Percentiles rank a stretch among this genome's conserved stretches.
phyloP scores from a whole-genome alignment of 2,329 filamentous ascomycete species.

The Diaporthe sp. region DNA sequence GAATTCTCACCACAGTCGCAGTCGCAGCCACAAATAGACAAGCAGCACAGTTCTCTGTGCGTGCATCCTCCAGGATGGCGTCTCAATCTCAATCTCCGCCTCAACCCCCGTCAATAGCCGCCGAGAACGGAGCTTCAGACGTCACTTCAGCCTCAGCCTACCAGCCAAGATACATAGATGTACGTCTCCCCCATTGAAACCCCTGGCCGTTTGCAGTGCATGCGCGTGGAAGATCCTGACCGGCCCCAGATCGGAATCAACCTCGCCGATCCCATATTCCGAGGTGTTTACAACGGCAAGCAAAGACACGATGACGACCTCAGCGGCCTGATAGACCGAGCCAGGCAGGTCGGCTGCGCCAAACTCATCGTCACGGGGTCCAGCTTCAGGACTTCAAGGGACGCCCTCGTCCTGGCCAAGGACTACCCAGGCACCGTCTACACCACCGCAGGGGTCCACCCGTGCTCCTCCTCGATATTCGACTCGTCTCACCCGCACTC shows the following conservation, averaged over 20 bases:
- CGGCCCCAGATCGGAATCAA: constrained; percentile 86
- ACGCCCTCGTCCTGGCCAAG: constrained; percentile 80
- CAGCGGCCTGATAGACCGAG: constrained; percentile 81
- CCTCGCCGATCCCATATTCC: constrained; percentile 91
- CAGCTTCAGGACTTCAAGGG: constrained; percentile 81
- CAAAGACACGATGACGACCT: constrained; percentile 81
- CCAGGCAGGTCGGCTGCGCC: constrained; percentile 80
- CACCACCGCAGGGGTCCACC: constrained; percentile 93
- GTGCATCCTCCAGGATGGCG: constrained; percentile 38
- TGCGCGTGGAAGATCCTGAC: constrained; percentile 34
- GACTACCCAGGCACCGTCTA: constrained; percentile 85
- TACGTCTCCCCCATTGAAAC: constrained; percentile 51
- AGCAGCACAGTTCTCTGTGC: constrained; percentile 2
- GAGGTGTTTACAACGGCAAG: constrained; percentile 85
- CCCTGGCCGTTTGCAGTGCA: neutral
- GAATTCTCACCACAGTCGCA: neutral
- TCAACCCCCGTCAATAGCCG: constrained; percentile 20
- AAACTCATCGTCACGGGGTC: constrained; percentile 97
- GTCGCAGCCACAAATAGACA: neutral
- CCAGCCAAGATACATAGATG: constrained; percentile 72
- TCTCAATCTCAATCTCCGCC: constrained; percentile 38
- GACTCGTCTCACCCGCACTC: constrained; percentile 63
- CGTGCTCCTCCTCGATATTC: constrained; percentile 87
- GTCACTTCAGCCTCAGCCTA: constrained; percentile 46
- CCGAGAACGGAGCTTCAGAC: constrained; percentile 12